A percentile compares a stretch with the other conserved stretches of the same genome.
Conservation (phyloP, 441 rosid genomes). For the Populus hybrid region DNA sequence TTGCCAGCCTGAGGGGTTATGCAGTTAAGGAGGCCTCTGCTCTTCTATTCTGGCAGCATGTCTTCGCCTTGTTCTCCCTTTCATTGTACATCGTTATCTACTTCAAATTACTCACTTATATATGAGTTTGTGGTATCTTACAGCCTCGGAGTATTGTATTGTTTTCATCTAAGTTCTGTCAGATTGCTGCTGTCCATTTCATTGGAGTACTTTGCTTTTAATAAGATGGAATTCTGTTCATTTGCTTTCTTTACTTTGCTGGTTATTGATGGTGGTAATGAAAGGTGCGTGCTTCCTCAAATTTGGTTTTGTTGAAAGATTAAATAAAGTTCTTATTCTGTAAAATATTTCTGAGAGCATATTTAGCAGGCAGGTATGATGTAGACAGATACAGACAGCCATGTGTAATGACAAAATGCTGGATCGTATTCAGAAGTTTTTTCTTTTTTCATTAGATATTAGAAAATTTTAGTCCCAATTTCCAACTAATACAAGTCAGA, state of each 20-base stretch:
- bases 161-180: background rate
- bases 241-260: background rate
- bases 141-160: background rate
- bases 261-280: background rate
- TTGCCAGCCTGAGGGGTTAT: constrained; percentile 84
- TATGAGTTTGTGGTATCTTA: constrained; percentile 12
- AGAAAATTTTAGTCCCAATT: background rate
- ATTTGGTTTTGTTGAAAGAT: background rate
- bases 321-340: background rate
- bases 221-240: background rate
- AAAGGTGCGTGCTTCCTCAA: constrained; percentile 4
- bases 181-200: background rate
- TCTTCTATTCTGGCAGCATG: constrained; percentile 89
- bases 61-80: constrained; percentile 69
- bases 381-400: background rate
- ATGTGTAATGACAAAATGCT: background rate
- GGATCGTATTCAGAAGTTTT: background rate
- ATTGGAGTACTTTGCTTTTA: background rate
- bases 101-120: constrained; percentile 25
- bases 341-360: background rate
- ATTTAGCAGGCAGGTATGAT: background rate
- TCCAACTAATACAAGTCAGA: background rate
- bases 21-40: constrained; percentile 89
- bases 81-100: constrained; percentile 54
- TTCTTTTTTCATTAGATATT: background rate